A percentile compares a stretch with the other conserved stretches of the same genome.
Evolutionary conservation across 2,329 filamentous ascomycete species (phyloP).

Genomic region (Monosporascus sp.): DNA sequence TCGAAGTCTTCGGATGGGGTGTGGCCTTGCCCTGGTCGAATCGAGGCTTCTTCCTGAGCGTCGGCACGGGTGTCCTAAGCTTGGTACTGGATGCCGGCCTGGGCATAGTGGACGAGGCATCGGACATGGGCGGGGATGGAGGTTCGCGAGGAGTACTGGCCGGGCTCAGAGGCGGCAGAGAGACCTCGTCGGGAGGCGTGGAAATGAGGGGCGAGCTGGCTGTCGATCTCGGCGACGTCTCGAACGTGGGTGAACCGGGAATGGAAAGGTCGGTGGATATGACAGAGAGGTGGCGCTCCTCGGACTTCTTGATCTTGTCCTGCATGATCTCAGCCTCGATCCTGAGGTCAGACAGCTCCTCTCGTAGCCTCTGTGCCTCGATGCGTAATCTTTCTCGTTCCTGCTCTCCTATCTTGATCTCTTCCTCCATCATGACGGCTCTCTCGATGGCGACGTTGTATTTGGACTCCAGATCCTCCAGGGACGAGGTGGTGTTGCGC

Average conservation of each 20-base stretch:
- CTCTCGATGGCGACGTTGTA: conserved; percentile 93
- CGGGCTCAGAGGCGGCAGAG: conserved; percentile 44
- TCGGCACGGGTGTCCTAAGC: conserved; percentile 29
- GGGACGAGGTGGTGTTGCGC: conserved; percentile 87
- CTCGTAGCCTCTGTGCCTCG: conserved; percentile 80
- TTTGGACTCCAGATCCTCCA: conserved; percentile 95
- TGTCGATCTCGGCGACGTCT: conserved; percentile 74
- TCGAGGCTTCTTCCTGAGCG: conserved; percentile 40
- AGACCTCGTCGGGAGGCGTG: conserved; percentile 74
- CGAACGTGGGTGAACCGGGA: conserved; percentile 66
- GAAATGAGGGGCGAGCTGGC: conserved; percentile 85
- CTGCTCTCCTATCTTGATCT: conserved; percentile 84
- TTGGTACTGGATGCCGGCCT: conserved; percentile 43
- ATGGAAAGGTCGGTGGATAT: conserved; percentile 59
- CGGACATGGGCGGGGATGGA: conserved; percentile 90
- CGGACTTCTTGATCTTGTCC: conserved; percentile 80
- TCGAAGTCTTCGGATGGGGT: conserved; percentile 41
- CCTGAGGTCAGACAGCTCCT: conserved; percentile 88
- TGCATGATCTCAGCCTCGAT: conserved; percentile 92
- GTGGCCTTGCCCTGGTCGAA: conserved; percentile 48
- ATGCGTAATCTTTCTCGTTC: conserved; percentile 87
- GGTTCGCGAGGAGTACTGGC: conserved; percentile 68
- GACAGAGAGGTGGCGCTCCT: conserved; percentile 50
- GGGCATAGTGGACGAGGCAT: conserved; percentile 61
- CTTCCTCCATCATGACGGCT: conserved; percentile 88